Conservation (phyloP, 345 rosid genomes). For the Euphorbia tirucalli region DNA sequence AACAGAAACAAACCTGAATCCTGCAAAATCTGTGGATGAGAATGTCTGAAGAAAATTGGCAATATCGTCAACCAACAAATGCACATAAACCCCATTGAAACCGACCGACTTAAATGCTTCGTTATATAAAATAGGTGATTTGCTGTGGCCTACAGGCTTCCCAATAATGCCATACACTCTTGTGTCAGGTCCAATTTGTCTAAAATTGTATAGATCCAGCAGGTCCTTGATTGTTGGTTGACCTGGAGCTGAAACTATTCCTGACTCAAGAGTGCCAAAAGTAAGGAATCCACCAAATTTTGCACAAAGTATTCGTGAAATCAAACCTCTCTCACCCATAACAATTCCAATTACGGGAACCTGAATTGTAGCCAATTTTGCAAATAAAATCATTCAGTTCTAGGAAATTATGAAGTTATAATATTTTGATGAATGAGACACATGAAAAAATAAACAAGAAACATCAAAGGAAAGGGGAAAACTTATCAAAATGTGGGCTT, state of each 20-base stretch:
- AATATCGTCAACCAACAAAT: conserved; percentile 76
- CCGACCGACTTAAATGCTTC: conserved; percentile 85
- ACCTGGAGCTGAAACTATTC: conserved; percentile 85
- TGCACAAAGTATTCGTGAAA: conserved; percentile 83
- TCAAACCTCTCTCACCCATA: conserved; percentile 92
- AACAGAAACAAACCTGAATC: conserved; percentile 65
- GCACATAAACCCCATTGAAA: conserved; percentile 71
- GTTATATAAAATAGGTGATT: conserved; percentile 79
- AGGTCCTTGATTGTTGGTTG: conserved; percentile 82
- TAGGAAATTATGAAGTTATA: conserved; percentile 3
- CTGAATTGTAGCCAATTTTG: conserved; percentile 34
- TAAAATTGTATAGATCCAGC: conserved; percentile 74
- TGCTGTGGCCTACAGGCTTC: conserved; percentile 93
- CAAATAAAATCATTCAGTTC: not conserved
- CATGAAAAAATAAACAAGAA: not conserved
- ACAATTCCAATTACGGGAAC: conserved; percentile 83
- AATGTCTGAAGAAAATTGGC: conserved; percentile 66
- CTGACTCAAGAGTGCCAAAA: conserved; percentile 81
- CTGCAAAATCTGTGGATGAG: conserved; percentile 83
- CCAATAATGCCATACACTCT: conserved; percentile 87
- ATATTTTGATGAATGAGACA: not conserved
- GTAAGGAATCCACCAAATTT: conserved; percentile 92
- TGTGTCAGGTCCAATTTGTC: conserved; percentile 79
- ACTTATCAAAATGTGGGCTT: not conserved
- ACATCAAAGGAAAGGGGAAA: not conserved